Conservation (phyloP, 2,329 filamentous ascomycete genomes). For the Scedosporium dehoogii region DNA sequence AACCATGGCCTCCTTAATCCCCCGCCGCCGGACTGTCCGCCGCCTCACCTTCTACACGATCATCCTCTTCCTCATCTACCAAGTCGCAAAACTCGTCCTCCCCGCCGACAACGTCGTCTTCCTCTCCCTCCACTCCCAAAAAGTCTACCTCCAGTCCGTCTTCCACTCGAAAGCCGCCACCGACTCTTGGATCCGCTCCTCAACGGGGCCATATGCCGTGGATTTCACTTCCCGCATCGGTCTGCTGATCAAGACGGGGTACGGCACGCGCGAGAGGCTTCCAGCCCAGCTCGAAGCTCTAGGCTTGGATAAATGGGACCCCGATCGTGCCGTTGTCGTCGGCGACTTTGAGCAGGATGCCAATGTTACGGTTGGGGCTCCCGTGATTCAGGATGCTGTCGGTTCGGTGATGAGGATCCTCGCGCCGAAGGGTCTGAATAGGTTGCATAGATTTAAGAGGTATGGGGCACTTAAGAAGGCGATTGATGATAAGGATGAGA, state of each 20-base stretch:
- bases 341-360: slow-evolving; percentile 24
- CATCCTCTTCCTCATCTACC: slow-evolving; percentile 6
- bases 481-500: slow-evolving; percentile 26
- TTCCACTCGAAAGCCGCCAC: slow-evolving; percentile 18
- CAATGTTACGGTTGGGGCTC: not conserved
- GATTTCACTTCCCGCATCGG: slow-evolving; percentile 36
- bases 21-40: slow-evolving; percentile 2
- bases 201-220: slow-evolving; percentile 29
- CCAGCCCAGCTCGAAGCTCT: slow-evolving; percentile 36
- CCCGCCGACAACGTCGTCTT: slow-evolving; percentile 11
- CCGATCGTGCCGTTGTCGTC: slow-evolving; percentile 32
- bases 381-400: slow-evolving; percentile 29
- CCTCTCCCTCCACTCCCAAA: slow-evolving; percentile 12
- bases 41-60: slow-evolving; percentile 7
- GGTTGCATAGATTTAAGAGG: slow-evolving; percentile 26
- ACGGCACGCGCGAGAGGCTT: slow-evolving; percentile 40
- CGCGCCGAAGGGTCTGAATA: slow-evolving; percentile 10
- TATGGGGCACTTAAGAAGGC: slow-evolving; percentile 28
- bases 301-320: slow-evolving; percentile 17
- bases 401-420: slow-evolving; percentile 7
- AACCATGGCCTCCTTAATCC: not conserved
- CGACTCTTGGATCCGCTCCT: slow-evolving; percentile 31
- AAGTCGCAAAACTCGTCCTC: slow-evolving; percentile 5
- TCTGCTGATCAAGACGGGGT: slow-evolving; percentile 45
- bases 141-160: slow-evolving; percentile 18